Evolutionary conservation across 345 rosid species (phyloP).

Genomic region (Sonneratia alba): DNA sequence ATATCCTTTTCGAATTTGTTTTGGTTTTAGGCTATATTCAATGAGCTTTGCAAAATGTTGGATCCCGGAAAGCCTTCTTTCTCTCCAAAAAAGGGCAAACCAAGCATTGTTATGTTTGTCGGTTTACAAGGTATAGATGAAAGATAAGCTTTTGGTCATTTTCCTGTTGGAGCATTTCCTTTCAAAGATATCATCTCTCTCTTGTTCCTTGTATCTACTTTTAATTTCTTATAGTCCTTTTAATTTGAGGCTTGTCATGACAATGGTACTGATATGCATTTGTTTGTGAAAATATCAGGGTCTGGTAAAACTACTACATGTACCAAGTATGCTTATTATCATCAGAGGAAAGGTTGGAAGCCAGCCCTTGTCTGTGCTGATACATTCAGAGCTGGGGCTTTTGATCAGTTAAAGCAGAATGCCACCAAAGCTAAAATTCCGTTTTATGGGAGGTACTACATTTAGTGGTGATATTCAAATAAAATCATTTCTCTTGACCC

Average conservation of each 20-base stretch:
- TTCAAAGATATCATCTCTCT: neutral
- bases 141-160: neutral
- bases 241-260: neutral
- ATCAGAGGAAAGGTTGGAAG: constrained; percentile 79
- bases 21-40: constrained; percentile 55
- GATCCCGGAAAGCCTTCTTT: constrained; percentile 91
- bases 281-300: constrained; percentile 23
- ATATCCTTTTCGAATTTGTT: too few relatives aligned
- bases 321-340: constrained; percentile 77
- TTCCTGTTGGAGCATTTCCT: neutral
- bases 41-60: constrained; percentile 78
- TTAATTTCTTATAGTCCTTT: neutral
- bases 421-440: constrained; percentile 82
- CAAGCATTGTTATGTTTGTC: constrained; percentile 77
- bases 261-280: neutral
- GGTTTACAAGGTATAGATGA: constrained; percentile 72
- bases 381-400: constrained; percentile 91
- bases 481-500: neutral
- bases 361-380: constrained; percentile 93
- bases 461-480: too few relatives aligned
- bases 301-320: constrained; percentile 83
- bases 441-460: constrained; percentile 63
- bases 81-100: constrained; percentile 66
- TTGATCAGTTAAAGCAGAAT: constrained; percentile 86
- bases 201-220: too few relatives aligned